phyloP scores from a whole-genome alignment of 352 stramenopile species.

The Phytophthora crassamura region DNA sequence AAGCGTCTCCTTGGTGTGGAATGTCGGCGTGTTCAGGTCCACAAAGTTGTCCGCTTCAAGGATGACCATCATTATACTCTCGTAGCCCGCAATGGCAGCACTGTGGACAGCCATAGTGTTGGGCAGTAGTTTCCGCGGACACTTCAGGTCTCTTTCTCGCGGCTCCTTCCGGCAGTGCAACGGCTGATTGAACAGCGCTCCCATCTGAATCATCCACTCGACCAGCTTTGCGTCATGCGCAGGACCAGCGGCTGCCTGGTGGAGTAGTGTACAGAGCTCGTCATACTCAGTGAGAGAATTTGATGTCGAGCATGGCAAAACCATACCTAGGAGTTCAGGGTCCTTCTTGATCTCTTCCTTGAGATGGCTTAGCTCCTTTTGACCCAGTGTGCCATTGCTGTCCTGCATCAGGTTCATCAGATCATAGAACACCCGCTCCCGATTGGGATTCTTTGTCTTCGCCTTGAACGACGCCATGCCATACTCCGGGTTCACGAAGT shows the following conservation, averaged over 20 bases:
- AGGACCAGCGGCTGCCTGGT: slow-evolving; percentile 35
- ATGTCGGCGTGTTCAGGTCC: slow-evolving; percentile 30
- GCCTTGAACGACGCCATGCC: slow-evolving; percentile 8
- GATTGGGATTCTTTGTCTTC: not conserved
- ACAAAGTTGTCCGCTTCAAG: slow-evolving; percentile 28
- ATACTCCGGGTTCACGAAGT: slow-evolving; percentile 21
- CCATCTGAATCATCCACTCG: slow-evolving; percentile 48
- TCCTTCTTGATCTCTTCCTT: slow-evolving; percentile 21
- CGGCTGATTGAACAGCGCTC: slow-evolving; percentile 13
- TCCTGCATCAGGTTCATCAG: slow-evolving; percentile 17
- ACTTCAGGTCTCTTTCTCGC: slow-evolving; percentile 1
- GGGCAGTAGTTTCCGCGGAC: not conserved
- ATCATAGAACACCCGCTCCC: slow-evolving; percentile 13
- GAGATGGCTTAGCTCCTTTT: not conserved
- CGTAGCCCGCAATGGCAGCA: slow-evolving; percentile 21
- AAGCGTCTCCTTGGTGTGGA: slow-evolving; percentile 29
- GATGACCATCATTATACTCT: slow-evolving; percentile 25
- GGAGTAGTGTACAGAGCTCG: slow-evolving; percentile 22
- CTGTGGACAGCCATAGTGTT: slow-evolving; percentile 30
- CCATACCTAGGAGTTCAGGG: slow-evolving; percentile 9
- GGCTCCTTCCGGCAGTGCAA: slow-evolving; percentile 16
- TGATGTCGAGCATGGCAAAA: not conserved
- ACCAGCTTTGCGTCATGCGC: slow-evolving; percentile 30
- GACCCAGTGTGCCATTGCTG: slow-evolving; percentile 3
- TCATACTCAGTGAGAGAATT: not conserved